Conservation (phyloP, 2,329 filamentous ascomycete species). For the Daldinia sp. region DNA sequence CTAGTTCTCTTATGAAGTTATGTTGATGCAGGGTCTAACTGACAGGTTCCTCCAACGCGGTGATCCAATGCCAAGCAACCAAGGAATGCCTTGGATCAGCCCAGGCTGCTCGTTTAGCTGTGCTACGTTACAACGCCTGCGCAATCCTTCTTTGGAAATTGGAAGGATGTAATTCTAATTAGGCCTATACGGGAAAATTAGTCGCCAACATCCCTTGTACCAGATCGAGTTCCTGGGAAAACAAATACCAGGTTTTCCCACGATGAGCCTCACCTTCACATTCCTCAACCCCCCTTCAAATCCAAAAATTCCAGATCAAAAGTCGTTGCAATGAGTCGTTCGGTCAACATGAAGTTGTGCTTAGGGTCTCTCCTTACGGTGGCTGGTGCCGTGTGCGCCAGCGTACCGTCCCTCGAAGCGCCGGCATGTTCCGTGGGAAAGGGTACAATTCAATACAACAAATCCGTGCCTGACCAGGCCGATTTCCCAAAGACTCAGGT, state of each 20-base stretch:
- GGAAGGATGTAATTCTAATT: slow-evolving; percentile 37
- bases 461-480: slow-evolving; percentile 57
- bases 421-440: slow-evolving; percentile 55
- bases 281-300: neutral
- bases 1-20: neutral
- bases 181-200: slow-evolving; percentile 34
- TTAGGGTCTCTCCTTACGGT: slow-evolving; percentile 32
- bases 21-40: neutral
- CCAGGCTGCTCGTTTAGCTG: slow-evolving; percentile 22
- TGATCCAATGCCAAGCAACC: slow-evolving; percentile 30
- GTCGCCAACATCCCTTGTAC: slow-evolving; percentile 12
- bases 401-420: slow-evolving; percentile 51
- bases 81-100: slow-evolving; percentile 17
- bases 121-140: slow-evolving; percentile 33
- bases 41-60: neutral
- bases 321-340: slow-evolving; percentile 30
- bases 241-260: slow-evolving; percentile 24
- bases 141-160: slow-evolving; percentile 18
- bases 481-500: slow-evolving; percentile 60
- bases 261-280: slow-evolving; percentile 5
- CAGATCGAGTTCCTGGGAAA: slow-evolving; percentile 13
- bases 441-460: slow-evolving; percentile 56
- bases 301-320: neutral
- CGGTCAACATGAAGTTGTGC: slow-evolving; percentile 38
- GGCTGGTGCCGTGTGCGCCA: slow-evolving; percentile 32